Percentiles rank a stretch among this genome's conserved stretches.
Conservation (phyloP, 2,329 filamentous ascomycete species). For the Colletotrichum coccodes region DNA sequence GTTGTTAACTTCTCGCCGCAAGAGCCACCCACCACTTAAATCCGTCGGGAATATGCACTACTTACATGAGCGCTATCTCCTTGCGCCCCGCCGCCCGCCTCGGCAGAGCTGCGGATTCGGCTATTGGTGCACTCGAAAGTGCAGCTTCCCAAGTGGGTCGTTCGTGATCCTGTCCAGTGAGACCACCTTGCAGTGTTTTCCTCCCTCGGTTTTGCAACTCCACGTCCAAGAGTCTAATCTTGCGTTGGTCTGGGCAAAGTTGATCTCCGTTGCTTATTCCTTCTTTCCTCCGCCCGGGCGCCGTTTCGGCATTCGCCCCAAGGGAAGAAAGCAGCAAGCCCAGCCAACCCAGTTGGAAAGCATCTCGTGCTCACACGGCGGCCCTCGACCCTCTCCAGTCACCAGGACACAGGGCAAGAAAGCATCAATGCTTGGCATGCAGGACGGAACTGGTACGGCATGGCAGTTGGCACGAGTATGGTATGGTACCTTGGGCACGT, state of each 20-base stretch:
- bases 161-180: constrained; percentile 7
- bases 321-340: not conserved
- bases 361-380: not conserved
- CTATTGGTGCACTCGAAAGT: not conserved
- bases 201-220: constrained; percentile 1
- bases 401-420: no score
- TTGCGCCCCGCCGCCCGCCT: not conserved
- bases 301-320: constrained; percentile 3
- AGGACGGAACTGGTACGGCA: not conserved
- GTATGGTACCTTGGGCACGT: not conserved
- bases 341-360: not conserved
- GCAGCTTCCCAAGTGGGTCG: not conserved
- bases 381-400: not conserved
- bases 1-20: not conserved
- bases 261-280: constrained; percentile 24
- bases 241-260: constrained; percentile 8
- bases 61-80: constrained; percentile 11
- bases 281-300: constrained; percentile 7
- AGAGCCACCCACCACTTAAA: not conserved
- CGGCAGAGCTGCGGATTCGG: not conserved
- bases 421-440: not conserved
- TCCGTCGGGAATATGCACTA: constrained; percentile 12
- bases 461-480: not conserved
- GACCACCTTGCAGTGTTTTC: not conserved
- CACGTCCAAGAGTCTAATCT: constrained; percentile 19